phyloP scores from a whole-genome alignment of 2,329 filamentous ascomycete species.

The Cryphonectria japonica region DNA sequence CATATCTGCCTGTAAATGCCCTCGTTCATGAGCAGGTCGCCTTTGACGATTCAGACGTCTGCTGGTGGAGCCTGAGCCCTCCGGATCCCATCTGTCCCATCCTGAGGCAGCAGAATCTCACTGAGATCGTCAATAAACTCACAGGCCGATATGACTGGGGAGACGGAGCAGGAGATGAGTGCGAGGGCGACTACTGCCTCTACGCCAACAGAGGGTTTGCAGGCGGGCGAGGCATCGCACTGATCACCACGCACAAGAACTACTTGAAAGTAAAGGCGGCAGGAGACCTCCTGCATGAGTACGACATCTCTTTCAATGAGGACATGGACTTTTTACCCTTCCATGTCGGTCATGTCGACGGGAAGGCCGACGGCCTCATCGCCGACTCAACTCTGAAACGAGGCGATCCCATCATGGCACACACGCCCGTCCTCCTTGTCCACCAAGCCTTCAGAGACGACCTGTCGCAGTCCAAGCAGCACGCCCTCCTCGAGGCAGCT shows the following conservation, averaged over 20 bases:
- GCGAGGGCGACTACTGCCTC: constrained; percentile 32
- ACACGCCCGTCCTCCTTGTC: constrained; percentile 38
- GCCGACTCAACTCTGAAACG: constrained; percentile 41
- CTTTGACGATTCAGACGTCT: constrained; percentile 27
- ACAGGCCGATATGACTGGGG: constrained; percentile 37
- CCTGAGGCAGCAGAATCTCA: constrained; percentile 43
- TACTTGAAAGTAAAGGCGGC: constrained; percentile 20
- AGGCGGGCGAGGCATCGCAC: constrained; percentile 30
- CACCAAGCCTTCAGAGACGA: constrained; percentile 33
- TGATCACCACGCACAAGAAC: constrained; percentile 30
- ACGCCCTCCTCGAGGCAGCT: constrained; percentile 27
- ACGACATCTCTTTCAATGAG: constrained; percentile 35
- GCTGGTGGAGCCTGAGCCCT: constrained; percentile 26
- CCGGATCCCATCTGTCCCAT: constrained; percentile 26
- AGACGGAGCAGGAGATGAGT: constrained; percentile 30
- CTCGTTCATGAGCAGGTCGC: constrained; percentile 27
- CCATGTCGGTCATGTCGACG: constrained; percentile 36
- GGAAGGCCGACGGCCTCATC: constrained; percentile 43
- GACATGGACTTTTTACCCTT: constrained; percentile 37
- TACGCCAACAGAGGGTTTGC: constrained; percentile 31
- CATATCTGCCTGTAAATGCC: neutral
- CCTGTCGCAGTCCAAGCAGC: constrained; percentile 25
- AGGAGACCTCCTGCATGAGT: constrained; percentile 16
- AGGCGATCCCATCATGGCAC: constrained; percentile 42
- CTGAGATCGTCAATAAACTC: constrained; percentile 43